phyloP scores from a whole-genome alignment of 441 rosid species.

The Corymbia citriodora region DNA sequence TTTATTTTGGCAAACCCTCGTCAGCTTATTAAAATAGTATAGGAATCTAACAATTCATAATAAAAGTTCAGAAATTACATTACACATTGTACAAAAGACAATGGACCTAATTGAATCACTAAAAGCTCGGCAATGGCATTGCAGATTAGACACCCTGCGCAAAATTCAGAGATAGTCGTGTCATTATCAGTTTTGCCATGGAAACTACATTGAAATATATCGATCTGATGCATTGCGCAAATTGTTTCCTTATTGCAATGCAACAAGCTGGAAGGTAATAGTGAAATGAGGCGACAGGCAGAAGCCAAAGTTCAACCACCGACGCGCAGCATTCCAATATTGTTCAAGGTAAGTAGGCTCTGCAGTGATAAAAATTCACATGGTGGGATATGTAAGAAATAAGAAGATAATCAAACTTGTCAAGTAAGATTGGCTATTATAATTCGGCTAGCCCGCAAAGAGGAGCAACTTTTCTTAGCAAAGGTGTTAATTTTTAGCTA shows the following conservation, averaged over 20 bases:
- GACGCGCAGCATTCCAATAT: not conserved
- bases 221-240: not conserved
- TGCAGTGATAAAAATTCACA: not conserved
- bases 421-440: not conserved
- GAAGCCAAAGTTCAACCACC: not conserved
- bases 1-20: not conserved
- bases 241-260: not conserved
- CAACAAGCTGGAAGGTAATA: not conserved
- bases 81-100: not conserved
- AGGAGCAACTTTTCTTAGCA: not conserved
- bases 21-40: not conserved
- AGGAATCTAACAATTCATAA: not conserved
- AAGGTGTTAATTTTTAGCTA: not conserved
- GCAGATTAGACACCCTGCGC: not conserved
- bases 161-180: not conserved
- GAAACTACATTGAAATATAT: not conserved
- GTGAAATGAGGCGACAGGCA: not conserved
- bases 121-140: not conserved
- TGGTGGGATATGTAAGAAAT: not conserved
- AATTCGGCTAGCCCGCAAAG: not conserved
- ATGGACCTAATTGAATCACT: not conserved
- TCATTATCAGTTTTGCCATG: not conserved
- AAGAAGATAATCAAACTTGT: too few species aligned
- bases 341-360: not conserved
- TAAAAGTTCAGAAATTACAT: not conserved